Conservation (phyloP, 108 stramenopile genomes). For the Cyclostephanos tholiformis region DNA sequence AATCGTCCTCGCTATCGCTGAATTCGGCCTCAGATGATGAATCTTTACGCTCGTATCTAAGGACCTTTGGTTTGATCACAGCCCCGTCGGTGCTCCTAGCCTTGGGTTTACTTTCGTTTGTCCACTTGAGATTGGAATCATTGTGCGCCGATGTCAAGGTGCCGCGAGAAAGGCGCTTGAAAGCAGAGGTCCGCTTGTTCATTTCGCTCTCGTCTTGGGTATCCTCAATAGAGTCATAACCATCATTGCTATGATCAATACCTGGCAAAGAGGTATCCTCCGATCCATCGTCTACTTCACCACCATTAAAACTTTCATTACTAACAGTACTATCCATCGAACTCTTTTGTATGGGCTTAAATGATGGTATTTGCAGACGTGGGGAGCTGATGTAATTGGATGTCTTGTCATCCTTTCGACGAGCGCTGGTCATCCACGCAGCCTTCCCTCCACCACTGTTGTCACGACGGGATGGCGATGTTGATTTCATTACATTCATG, state of each 20-base stretch:
- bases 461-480: neutral
- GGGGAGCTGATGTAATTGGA: neutral
- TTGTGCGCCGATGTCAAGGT: neutral
- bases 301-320: neutral
- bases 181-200: neutral
- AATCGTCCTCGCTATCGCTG: neutral
- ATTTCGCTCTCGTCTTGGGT: constrained; percentile 34
- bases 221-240: constrained; percentile 27
- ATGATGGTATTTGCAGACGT: constrained; percentile 24
- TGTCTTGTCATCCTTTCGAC: neutral
- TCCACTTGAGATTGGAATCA: neutral
- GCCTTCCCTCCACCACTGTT: neutral
- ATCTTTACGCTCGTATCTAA: constrained; percentile 18
- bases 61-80: constrained; percentile 33
- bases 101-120: neutral
- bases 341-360: constrained; percentile 3
- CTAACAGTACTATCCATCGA: neutral
- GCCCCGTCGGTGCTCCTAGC: neutral
- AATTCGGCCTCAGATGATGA: constrained; percentile 25
- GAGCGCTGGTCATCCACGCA: constrained; percentile 27
- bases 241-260: neutral
- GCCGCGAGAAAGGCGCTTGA: constrained; percentile 45
- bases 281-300: constrained; percentile 18
- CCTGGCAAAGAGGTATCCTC: constrained; percentile 21
- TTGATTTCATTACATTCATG: neutral